Evolutionary conservation across 2,329 filamentous ascomycete genomes (phyloP), one percentile per base, ranked within the genome.

Genomic region (Alternaria rosae): DNA sequence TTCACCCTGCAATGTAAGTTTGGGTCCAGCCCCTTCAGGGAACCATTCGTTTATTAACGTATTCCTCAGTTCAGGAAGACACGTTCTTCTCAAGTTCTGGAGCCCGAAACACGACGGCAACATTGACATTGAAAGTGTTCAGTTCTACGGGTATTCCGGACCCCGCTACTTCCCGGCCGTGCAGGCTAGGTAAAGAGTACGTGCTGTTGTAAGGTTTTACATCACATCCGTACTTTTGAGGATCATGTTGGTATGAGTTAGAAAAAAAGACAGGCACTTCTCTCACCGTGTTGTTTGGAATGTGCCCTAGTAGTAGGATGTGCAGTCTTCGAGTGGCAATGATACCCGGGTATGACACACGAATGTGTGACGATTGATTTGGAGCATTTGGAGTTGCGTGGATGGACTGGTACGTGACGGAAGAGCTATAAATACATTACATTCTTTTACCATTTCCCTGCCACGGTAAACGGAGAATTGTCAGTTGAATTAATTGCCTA

Each of bases 81-180:
- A 91, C 76, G 91, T 98, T 54, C 80, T 97, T 43, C 83, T 98
- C 66, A 97, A 97, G 83, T 88, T 97, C 77, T 97, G 93, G 92
- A 93, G 90, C 71, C 91, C 91, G 2, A 87, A 88, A 61, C 86
- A 88, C 25, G 88, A 89, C 50, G 84, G 87, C 5, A 97, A 96
- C 72, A 96, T 97, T 66, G 93, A 97, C 75, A 93, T 98, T 41
- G 91, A 97, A 78, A 92, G 90, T 47, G 89, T 97, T 23, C 86
- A 93, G 60, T 91, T 90, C 2, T 90, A 91, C 72, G 94, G 94
- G 0, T 97, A 90, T 79, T 92, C 92, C 0, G 94, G 94, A 5
- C 91, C 92, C 10, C 87, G 94, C 62, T 97, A 90, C 78, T 95
- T 96, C 73, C 92, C 92, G 8, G 87, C 89, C 3, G 80, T 89